A percentile compares a stretch with the other conserved stretches of the same genome.
Conservation (phyloP, 164 flowering plant species). For the Tetrastigma voinierianum region DNA sequence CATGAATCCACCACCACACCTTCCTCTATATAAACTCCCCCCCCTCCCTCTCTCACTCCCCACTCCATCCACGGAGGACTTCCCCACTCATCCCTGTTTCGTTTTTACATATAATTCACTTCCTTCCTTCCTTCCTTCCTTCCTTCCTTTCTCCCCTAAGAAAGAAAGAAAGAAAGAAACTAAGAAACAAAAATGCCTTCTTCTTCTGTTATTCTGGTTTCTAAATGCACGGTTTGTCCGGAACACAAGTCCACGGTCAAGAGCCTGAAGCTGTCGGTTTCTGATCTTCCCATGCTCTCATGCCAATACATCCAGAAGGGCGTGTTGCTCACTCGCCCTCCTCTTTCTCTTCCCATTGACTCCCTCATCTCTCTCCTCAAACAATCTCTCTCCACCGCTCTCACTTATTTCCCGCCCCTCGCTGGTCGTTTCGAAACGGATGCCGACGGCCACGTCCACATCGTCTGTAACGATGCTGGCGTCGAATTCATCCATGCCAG, state of each 20-base stretch:
- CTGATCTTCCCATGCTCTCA: slow-evolving; percentile 94
- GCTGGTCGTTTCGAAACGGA: slow-evolving; percentile 75
- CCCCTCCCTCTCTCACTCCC: not conserved
- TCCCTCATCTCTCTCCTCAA: slow-evolving; percentile 44
- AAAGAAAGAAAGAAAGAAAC: too few relatives aligned
- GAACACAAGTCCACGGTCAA: slow-evolving; percentile 24
- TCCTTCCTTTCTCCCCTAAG: too few relatives aligned
- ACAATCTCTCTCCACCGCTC: slow-evolving; percentile 51
- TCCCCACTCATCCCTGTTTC: not conserved
- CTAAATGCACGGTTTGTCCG: slow-evolving; percentile 54
- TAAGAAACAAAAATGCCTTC: slow-evolving; percentile 42
- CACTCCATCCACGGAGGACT: not conserved
- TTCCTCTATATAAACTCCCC: slow-evolving; percentile 15
- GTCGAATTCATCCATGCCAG: slow-evolving; percentile 60
- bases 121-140: too few relatives aligned
- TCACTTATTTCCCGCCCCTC: slow-evolving; percentile 70
- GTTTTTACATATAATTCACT: not conserved
- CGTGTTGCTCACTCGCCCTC: slow-evolving; percentile 47
- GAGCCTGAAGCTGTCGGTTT: slow-evolving; percentile 61
- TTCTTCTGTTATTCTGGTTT: slow-evolving; percentile 39
- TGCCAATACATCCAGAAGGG: slow-evolving; percentile 94
- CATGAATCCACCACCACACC: slow-evolving; percentile 16
- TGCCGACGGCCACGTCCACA: slow-evolving; percentile 47
- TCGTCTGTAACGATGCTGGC: slow-evolving; percentile 70
- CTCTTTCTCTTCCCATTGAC: slow-evolving; percentile 28